Percentiles rank a stretch among this genome's conserved stretches.
Evolutionary conservation across 176 grass and related monocot species (phyloP).

Genomic region (Miscanthus lutarioriparius): DNA sequence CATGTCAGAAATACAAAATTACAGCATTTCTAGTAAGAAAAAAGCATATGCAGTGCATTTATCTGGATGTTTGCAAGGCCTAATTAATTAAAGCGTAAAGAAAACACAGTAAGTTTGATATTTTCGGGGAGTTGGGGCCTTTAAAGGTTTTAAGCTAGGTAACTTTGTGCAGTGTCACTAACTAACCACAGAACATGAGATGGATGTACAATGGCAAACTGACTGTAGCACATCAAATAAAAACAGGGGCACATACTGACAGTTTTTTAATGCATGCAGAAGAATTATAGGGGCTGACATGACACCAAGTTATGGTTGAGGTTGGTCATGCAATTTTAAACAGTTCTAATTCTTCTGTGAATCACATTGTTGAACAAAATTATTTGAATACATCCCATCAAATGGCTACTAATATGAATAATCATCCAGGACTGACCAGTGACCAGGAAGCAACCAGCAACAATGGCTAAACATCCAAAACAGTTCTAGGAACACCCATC

Average conservation of each 20-base stretch:
- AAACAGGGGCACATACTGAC: background rate
- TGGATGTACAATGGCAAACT: background rate
- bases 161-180: slow-evolving; percentile 13
- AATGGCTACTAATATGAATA: background rate
- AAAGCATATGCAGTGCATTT: background rate
- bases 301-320: background rate
- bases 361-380: background rate
- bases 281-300: background rate
- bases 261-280: slow-evolving; percentile 12
- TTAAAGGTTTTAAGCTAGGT: background rate
- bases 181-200: slow-evolving; percentile 7
- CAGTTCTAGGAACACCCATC: background rate
- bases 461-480: background rate
- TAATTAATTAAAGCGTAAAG: background rate
- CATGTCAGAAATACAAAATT: slow-evolving; percentile 11
- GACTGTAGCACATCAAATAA: background rate
- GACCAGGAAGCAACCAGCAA: background rate
- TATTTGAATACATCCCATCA: background rate
- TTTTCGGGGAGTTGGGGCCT: background rate
- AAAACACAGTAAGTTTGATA: background rate
- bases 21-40: background rate
- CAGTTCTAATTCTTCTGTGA: background rate
- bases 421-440: background rate
- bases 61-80: background rate
- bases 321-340: background rate